Base-by-base conservation (phyloP, 768 basidiomycete species). In the Cytidiella melzeri region DNA sequence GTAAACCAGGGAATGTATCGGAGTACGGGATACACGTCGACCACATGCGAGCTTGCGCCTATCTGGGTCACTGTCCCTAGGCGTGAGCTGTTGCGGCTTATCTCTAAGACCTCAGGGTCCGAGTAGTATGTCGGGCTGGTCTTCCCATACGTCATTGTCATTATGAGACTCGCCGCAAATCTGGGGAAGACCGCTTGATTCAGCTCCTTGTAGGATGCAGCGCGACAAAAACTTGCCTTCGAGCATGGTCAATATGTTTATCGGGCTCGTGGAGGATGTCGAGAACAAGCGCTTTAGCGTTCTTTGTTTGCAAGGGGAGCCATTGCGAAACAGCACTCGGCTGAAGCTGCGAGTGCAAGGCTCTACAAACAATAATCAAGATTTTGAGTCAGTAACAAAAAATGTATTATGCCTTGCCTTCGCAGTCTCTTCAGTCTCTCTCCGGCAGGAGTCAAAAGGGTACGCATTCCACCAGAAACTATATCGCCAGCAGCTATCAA, bases 1-100 rank as follows among this genome's bases (percentile, higher is more conserved):
- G 80, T 64, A 54, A 83, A 84, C 19, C 79, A 80, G 1, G 85
- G 84, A 19, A 87, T 60, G 57, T 59, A 47, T 30, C 61, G 64
- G 18, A 73, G 53, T 48, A 69, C 53, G 0, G 73, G 71, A 46
- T 61, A 67, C 19, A 40, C 58, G 37, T 74, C 72, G 18, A 73
- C 60, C 13, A 66, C 43, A 37, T 66, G 49, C 12, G 62, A 61
- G 12, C 72, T 72, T 5, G 68, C 70, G 1, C 65, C 59, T 54
- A 74, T 62, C 0, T 67, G 56, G n/a, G 41, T 55, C 41, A 69
- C 64, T 23, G 41, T 27, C 12, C 52, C 48, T 43, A 75, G 64
- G 38, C 71, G 66, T 19, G 54, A 55, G 44, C 69, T 52, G 57
- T 66, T 62, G 28, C 61, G 61, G 34, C 69, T 67, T 30, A 73